phyloP scores from a whole-genome alignment of 768 basidiomycete genomes.

The Suillus cothurnatus region DNA sequence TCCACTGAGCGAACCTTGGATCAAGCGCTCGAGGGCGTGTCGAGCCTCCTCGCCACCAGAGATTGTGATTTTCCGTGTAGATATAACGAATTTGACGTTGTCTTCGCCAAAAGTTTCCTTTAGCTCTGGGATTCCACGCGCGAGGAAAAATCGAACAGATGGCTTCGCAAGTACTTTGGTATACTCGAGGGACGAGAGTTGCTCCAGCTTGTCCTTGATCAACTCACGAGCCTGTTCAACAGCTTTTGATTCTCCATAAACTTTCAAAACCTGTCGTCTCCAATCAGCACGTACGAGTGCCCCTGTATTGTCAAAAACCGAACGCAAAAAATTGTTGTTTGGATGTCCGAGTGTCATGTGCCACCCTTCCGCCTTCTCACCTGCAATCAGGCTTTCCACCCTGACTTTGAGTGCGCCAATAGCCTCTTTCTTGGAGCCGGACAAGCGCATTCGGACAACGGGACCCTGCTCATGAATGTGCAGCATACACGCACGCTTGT shows the following conservation, averaged over 20 bases:
- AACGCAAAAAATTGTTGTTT: constrained; percentile 36
- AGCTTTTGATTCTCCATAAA: constrained; percentile 45
- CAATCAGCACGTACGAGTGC: constrained; percentile 50
- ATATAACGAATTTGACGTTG: constrained; percentile 48
- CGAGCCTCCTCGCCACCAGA: constrained; percentile 60
- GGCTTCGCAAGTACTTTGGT: constrained; percentile 39
- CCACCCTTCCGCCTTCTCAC: constrained; percentile 54
- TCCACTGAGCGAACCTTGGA: constrained; percentile 42
- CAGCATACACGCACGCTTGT: constrained; percentile 39
- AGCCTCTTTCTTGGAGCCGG: constrained; percentile 53
- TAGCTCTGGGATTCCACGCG: constrained; percentile 49
- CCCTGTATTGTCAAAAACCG: constrained; percentile 37
- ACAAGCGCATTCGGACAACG: constrained; percentile 43
- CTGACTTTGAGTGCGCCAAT: constrained; percentile 61
- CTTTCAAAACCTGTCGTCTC: constrained; percentile 44
- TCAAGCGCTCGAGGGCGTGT: constrained; percentile 45
- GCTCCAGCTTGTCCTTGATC: constrained; percentile 50
- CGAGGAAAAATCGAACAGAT: constrained; percentile 52
- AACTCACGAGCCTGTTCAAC: constrained; percentile 45
- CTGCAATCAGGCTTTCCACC: constrained; percentile 54
- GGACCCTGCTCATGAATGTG: constrained; percentile 27
- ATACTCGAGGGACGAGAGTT: constrained; percentile 46
- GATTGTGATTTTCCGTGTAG: constrained; percentile 46
- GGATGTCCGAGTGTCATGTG: constrained; percentile 42
- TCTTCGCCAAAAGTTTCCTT: constrained; percentile 58